Evolutionary conservation across 2,329 filamentous ascomycete species (phyloP), one percentile per base, ranked within the genome.

Genomic region (Fusarium sp.): DNA sequence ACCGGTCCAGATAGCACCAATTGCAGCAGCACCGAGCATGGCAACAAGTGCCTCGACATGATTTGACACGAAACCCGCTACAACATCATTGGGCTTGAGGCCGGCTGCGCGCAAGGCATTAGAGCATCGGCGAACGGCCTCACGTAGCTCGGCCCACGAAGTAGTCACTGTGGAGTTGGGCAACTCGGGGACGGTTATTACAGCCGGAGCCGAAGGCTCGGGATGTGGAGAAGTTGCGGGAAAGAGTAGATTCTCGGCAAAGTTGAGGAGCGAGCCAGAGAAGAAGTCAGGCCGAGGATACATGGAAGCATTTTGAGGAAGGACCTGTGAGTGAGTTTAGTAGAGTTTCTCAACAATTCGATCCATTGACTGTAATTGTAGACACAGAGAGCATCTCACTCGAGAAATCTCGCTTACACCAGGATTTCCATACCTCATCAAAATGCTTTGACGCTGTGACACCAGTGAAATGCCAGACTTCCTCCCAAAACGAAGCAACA

Each of bases 231-330:
- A 54, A 5, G 76, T 75, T 51, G 84, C 84, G 5, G 95, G 95
- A 78, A 91, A 98, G 5, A 99, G 88, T 56, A 98, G 85, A 78
- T 99, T 99, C 82, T 98, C 93, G 27, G 95, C 94, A 78, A 98
- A 98, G 80, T 98, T 99, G 70, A 98, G 85, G 61, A 85, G 89
- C 16, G 92, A 88, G 12, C 90, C 91, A 59, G 89, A 80, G 79
- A 98, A 98, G 84, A 97, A 98, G 63, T 90, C 84, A 10, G 95
- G 94, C 25, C 93, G 90, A 25, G 95, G 95, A 75, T 94, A 98
- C 86, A 98, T 92, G 48, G 88, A 84, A 8, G 89, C 86, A 57
- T 88, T 80, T 42, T 86, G 78, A 25, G 92, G 88, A 20, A 97
- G 83, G 43, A 93, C 91, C 90, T 94, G 74, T 18, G 27, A 25